Percentiles rank a stretch among this genome's conserved stretches.
Evolutionary conservation across 2,329 filamentous ascomycete genomes (phyloP).

Genomic region (Arthrobotrys pseudoclavata): DNA sequence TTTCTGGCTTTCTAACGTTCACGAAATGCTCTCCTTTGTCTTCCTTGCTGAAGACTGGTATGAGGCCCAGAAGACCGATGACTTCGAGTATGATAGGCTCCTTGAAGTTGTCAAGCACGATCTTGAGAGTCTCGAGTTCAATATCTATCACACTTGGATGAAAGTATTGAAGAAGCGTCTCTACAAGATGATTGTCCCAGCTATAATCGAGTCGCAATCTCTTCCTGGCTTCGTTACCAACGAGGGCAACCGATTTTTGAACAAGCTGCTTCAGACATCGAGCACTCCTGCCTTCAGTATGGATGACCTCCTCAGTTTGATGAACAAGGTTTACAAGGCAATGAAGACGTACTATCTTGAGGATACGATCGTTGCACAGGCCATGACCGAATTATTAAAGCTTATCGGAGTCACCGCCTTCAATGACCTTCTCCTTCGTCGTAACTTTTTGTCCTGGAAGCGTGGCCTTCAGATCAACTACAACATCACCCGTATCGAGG

Average conservation of each 20-base stretch:
- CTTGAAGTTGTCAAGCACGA: conserved; percentile 99
- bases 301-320: conserved; percentile 94
- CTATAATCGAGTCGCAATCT: conserved; percentile 98
- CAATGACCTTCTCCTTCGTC: conserved; percentile 96
- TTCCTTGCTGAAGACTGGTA: conserved; percentile 99
- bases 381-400: conserved; percentile 90
- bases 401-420: conserved; percentile 97
- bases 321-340: conserved; percentile 97
- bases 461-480: conserved; percentile 99
- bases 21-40: conserved; percentile 99
- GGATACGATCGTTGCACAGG: conserved; percentile 94
- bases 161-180: conserved; percentile 99
- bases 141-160: conserved; percentile 99
- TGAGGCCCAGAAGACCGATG: conserved; percentile 98
- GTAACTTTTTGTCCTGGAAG: conserved; percentile 99
- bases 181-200: conserved; percentile 99
- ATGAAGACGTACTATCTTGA: conserved; percentile 99
- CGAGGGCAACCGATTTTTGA: conserved; percentile 97
- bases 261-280: conserved; percentile 92
- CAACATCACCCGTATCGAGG: conserved; percentile 98
- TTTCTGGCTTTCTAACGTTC: conserved; percentile 99
- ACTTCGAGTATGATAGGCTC: conserved; percentile 97
- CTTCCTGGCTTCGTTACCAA: conserved; percentile 98
- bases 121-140: conserved; percentile 97
- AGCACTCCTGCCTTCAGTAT: conserved; percentile 97